A percentile compares a stretch with the other conserved stretches of the same genome.
These are phyloP conservation scores for Populus tremula DNA, from an alignment of 345 rosid species.

Conservation along the genomic window DNA sequence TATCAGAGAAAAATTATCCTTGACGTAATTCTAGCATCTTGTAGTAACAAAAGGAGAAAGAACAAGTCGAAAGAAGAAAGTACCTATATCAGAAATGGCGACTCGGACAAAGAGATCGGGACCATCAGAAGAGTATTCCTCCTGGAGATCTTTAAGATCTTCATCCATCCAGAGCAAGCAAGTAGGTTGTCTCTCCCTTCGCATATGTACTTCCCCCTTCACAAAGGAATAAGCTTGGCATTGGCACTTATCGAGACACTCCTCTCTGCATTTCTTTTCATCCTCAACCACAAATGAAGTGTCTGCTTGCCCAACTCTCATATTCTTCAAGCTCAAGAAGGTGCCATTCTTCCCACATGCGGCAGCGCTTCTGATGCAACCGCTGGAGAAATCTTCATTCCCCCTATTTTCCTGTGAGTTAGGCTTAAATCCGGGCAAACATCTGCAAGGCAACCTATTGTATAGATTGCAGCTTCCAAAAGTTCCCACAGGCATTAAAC, in stretches of 20 bases:
- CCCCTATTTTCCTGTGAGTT: constrained; percentile 11
- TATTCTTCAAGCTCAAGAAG: constrained; percentile 16
- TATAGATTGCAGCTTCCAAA: constrained; percentile 35
- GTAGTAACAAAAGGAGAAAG: not conserved
- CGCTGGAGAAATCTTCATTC: constrained; percentile 13
- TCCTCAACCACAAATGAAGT: fast-evolving
- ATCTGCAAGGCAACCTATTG: constrained; percentile 23
- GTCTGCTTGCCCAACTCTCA: not conserved
- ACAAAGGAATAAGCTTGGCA: constrained; percentile 33
- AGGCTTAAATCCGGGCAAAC: constrained; percentile 45
- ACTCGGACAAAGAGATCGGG: constrained; percentile 42
- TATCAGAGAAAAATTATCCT: not conserved
- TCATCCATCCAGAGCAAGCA: constrained; percentile 67
- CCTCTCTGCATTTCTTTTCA: not conserved
- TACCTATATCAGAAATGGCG: constrained; percentile 48
- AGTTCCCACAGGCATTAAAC: constrained; percentile 29
- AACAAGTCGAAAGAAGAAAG: not conserved
- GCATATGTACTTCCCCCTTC: not conserved
- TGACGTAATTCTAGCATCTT: not conserved
- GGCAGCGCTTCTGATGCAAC: constrained; percentile 24
- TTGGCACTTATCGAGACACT: not conserved
- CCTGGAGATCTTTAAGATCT: constrained; percentile 52
- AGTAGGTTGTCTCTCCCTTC: not conserved
- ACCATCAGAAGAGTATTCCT: constrained; percentile 32
- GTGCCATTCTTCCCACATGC: not conserved